These are phyloP conservation scores for Anthracocystis walkeri DNA, from an alignment of 1,284 basidiomycete genomes.

Conservation along the genomic window DNA sequence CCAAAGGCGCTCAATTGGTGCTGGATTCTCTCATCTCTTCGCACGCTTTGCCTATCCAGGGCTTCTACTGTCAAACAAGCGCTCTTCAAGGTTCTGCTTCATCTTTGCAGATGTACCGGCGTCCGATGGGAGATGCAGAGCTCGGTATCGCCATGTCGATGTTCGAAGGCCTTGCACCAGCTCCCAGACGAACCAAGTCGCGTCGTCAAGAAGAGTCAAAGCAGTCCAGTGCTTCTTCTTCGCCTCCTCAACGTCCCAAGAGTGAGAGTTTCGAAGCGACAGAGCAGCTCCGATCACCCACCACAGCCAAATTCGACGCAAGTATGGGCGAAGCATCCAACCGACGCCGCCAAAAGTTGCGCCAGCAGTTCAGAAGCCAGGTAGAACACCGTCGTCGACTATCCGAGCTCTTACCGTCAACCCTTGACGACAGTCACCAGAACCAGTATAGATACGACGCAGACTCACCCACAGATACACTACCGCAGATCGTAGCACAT, in stretches of 20 bases:
- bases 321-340: constrained; percentile 9
- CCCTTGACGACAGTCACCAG: too few relatives aligned
- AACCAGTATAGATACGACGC: too few relatives aligned
- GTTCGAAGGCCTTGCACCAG: not conserved
- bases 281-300: not conserved
- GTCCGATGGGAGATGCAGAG: not conserved
- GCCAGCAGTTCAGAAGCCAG: constrained; percentile 9
- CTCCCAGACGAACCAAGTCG: too few relatives aligned
- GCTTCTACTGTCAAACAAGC: constrained; percentile 33
- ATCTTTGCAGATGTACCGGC: not conserved
- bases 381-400: not conserved
- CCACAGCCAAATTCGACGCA: not conserved
- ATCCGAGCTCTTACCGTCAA: too few relatives aligned
- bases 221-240: too few relatives aligned
- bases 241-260: not conserved
- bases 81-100: not conserved
- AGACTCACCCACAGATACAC: too few relatives aligned
- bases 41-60: constrained; percentile 36
- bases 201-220: too few relatives aligned
- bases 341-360: not conserved
- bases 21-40: constrained; percentile 44
- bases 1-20: constrained; percentile 17
- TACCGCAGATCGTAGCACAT: constrained; percentile 12
- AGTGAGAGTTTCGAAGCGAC: not conserved
- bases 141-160: not conserved